Percentiles rank a stretch among this genome's conserved stretches.
phyloP scores from a whole-genome alignment of 768 basidiomycete species.

The Serendipita sp. region DNA sequence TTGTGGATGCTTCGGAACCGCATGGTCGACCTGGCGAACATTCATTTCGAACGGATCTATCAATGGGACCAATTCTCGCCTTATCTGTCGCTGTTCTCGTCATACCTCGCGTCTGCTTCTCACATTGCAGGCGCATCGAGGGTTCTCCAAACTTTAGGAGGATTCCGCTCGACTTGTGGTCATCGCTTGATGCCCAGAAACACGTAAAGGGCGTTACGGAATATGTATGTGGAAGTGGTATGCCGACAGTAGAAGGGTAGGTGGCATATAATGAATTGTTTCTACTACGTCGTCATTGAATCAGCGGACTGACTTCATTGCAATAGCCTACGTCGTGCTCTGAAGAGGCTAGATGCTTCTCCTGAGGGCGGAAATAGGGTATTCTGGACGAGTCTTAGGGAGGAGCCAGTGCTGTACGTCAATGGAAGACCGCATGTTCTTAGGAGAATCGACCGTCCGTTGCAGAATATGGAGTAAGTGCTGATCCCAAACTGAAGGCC shows the following conservation, averaged over 20 bases:
- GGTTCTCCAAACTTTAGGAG: slow-evolving; percentile 90
- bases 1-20: background rate
- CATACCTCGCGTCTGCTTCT: background rate
- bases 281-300: background rate
- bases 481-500: background rate
- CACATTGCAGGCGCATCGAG: slow-evolving; percentile 48
- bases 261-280: slow-evolving; percentile 11
- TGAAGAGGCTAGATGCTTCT: slow-evolving; percentile 65
- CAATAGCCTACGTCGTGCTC: slow-evolving; percentile 55
- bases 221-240: slow-evolving; percentile 45
- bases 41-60: background rate
- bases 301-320: background rate
- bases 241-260: slow-evolving; percentile 87
- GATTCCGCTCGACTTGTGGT: slow-evolving; percentile 38
- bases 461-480: slow-evolving; percentile 87
- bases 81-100: slow-evolving; percentile 1
- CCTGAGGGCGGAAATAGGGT: slow-evolving; percentile 60
- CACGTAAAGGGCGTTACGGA: slow-evolving; percentile 4
- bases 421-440: slow-evolving; percentile 80
- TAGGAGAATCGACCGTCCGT: slow-evolving; percentile 68
- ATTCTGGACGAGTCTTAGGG: slow-evolving; percentile 90
- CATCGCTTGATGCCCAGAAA: background rate
- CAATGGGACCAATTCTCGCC: background rate
- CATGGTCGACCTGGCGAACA: background rate
- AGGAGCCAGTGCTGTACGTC: slow-evolving; percentile 92